A percentile compares a stretch with the other conserved stretches of the same genome.
These are phyloP conservation scores for Tricholoma hemisulphureum DNA, from an alignment of 768 basidiomycete genomes.

Conservation along the genomic window DNA sequence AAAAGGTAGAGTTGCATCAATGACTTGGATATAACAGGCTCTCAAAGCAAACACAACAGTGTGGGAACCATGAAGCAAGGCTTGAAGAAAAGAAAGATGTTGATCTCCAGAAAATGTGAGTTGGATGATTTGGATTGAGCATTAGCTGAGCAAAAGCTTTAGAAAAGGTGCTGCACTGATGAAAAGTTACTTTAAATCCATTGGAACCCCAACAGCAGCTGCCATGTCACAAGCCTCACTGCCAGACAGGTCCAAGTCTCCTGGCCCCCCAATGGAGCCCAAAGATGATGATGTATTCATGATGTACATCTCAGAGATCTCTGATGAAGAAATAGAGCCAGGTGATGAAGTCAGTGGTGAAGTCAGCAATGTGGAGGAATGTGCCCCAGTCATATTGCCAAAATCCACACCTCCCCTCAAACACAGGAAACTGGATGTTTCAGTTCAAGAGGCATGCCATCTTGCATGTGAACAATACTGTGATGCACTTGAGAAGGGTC, in stretches of 20 bases:
- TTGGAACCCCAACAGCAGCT: not conserved
- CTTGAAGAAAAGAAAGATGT: not conserved
- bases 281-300: no score
- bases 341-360: not conserved
- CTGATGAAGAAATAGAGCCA: not conserved
- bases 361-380: not conserved
- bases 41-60: not conserved
- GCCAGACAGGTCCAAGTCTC: not conserved
- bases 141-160: no score
- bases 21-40: not conserved
- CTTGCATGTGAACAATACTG: not conserved
- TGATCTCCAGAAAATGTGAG: not conserved
- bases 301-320: not conserved
- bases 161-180: not conserved
- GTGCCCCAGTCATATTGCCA: not conserved
- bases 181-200: not conserved
- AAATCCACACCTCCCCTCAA: not conserved
- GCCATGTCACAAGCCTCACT: not conserved
- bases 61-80: not conserved
- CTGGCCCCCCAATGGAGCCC: no score
- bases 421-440: not conserved
- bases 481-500: not conserved
- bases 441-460: not conserved
- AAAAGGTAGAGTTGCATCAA: not conserved
- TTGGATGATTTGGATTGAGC: not conserved